A percentile compares a stretch with the other conserved stretches of the same genome.
Conservation (phyloP, 805 yeast species). For the Blastobotrys parvus region DNA sequence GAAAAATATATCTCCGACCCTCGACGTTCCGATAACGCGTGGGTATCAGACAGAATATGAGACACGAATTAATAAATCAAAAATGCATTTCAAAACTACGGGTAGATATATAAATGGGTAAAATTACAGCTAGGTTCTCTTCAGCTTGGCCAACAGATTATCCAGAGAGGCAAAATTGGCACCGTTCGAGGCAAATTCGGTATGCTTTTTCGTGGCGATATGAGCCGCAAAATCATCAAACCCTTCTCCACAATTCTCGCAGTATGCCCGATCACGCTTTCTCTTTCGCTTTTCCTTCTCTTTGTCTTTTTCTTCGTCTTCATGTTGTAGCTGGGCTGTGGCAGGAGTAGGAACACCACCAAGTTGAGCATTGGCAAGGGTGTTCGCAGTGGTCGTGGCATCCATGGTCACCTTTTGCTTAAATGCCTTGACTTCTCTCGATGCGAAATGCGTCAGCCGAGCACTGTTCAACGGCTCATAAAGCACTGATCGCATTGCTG, state of each 20-base stretch:
- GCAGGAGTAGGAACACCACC: conserved; percentile 20
- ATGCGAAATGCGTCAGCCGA: conserved; percentile 23
- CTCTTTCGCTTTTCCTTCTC: neutral
- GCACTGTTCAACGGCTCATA: conserved; percentile 27
- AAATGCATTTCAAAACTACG: neutral
- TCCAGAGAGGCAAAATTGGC: conserved; percentile 40
- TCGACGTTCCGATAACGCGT: too few species aligned
- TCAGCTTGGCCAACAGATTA: conserved; percentile 1
- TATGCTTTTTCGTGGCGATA: conserved; percentile 57
- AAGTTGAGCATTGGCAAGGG: conserved; percentile 1
- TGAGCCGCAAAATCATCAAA: conserved; percentile 78
- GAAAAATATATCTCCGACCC: too few species aligned
- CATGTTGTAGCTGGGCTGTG: conserved; percentile 19
- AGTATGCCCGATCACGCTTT: conserved; percentile 55
- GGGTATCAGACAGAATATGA: neutral
- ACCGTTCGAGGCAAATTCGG: conserved; percentile 66
- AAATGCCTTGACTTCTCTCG: conserved; percentile 34
- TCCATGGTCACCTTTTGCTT: conserved; percentile 30
- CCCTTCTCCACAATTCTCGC: conserved; percentile 86
- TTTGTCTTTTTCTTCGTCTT: conserved; percentile 10
- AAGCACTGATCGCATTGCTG: conserved; percentile 26
- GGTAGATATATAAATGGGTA: neutral
- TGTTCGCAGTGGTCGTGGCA: conserved; percentile 1
- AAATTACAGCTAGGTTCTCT: neutral
- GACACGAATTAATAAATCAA: neutral